A percentile compares a stretch with the other conserved stretches of the same genome.
These are phyloP conservation scores for Emydomyces testavorans DNA, from an alignment of 2,329 filamentous ascomycete genomes.

Conservation along the genomic window DNA sequence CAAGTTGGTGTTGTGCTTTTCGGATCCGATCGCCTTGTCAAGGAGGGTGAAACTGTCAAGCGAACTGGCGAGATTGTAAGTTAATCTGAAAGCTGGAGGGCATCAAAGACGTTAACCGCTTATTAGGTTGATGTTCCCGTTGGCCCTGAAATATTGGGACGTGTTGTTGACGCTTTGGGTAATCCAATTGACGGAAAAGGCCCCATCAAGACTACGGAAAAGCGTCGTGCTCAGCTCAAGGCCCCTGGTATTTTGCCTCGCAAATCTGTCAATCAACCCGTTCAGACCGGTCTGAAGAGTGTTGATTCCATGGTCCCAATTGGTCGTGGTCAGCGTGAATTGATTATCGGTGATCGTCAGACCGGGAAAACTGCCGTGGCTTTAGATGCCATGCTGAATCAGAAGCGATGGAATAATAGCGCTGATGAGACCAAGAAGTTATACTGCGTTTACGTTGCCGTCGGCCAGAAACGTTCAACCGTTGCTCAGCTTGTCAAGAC, in stretches of 20 bases:
- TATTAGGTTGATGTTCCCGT: conserved; percentile 87
- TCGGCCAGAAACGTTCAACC: conserved; percentile 98
- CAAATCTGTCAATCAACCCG: conserved; percentile 92
- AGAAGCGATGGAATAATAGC: conserved; percentile 90
- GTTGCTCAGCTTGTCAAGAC: conserved; percentile 99
- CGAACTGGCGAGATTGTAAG: conserved; percentile 98
- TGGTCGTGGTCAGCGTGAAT: conserved; percentile 98
- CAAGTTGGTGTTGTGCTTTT: conserved; percentile 99
- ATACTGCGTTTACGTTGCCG: conserved; percentile 98
- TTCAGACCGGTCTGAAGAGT: conserved; percentile 98
- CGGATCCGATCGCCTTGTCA: conserved; percentile 99
- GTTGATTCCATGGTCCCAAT: conserved; percentile 99
- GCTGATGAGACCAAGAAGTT: conserved; percentile 95
- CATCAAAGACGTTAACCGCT: background rate
- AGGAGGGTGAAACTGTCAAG: conserved; percentile 98
- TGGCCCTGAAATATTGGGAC: conserved; percentile 82
- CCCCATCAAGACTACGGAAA: conserved; percentile 82
- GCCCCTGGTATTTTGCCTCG: conserved; percentile 96
- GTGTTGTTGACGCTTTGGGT: conserved; percentile 96
- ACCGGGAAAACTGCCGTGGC: conserved; percentile 99
- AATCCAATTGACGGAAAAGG: conserved; percentile 99
- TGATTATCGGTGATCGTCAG: conserved; percentile 99
- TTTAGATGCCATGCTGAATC: conserved; percentile 97
- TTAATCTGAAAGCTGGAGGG: conserved; percentile 20
- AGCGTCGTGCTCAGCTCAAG: conserved; percentile 95